Evolutionary conservation across 352 stramenopile species (phyloP).

Genomic region (Aphanomyces euteiches): DNA sequence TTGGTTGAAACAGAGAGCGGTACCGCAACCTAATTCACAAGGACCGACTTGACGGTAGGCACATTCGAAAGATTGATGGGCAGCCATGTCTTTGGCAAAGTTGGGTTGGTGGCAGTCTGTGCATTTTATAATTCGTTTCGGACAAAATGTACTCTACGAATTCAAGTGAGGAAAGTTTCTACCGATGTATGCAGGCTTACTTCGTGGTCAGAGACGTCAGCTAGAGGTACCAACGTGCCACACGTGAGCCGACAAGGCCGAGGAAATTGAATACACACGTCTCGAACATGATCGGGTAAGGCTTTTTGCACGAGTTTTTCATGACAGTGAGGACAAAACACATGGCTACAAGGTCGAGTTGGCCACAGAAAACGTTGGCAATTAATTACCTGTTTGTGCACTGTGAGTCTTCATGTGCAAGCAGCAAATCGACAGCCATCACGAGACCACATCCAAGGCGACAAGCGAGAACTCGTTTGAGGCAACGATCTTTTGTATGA

Average conservation of each 20-base stretch:
- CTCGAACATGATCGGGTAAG: constrained; percentile 41
- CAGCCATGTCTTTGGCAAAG: constrained; percentile 45
- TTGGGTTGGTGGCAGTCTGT: constrained; percentile 43
- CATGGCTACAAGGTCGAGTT: not conserved
- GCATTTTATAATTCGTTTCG: constrained; percentile 65
- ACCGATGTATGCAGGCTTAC: constrained; percentile 33
- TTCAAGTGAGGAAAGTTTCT: constrained; percentile 34
- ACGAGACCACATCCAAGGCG: constrained; percentile 55
- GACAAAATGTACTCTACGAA: constrained; percentile 38
- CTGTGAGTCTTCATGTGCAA: constrained; percentile 49
- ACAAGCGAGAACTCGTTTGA: constrained; percentile 52
- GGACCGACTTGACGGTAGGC: constrained; percentile 45
- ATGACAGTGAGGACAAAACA: constrained; percentile 59
- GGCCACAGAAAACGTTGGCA: not conserved
- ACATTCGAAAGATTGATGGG: constrained; percentile 48
- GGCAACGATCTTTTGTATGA: constrained; percentile 60
- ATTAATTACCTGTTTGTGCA: constrained; percentile 41
- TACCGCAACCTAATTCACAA: constrained; percentile 50
- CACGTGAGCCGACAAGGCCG: constrained; percentile 47
- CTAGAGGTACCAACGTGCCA: not conserved
- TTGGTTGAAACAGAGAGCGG: constrained; percentile 47
- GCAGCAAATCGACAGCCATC: constrained; percentile 44
- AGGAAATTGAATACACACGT: constrained; percentile 38
- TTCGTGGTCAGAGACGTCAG: constrained; percentile 10
- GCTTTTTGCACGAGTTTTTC: constrained; percentile 32